Evolutionary conservation across 495 filamentous ascomycete genomes (phyloP).

Genomic region (Tuber aestivum): DNA sequence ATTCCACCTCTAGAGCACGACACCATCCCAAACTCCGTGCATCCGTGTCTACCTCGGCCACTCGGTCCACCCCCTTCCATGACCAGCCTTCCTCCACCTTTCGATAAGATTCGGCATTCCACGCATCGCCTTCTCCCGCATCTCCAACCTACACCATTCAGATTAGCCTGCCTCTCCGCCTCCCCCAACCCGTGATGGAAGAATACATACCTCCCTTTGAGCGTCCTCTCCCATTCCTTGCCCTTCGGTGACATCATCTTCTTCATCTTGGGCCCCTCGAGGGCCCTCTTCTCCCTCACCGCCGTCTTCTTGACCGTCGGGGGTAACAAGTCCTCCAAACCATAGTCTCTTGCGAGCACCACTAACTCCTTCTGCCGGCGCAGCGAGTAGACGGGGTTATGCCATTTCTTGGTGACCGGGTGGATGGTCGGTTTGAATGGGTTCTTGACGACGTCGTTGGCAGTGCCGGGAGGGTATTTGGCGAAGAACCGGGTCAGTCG

Average conservation of each 20-base stretch:
- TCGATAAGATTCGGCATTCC: conserved; percentile 85
- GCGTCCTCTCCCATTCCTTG: conserved; percentile 80
- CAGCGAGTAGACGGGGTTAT: conserved; percentile 70
- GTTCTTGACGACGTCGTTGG: conserved; percentile 45
- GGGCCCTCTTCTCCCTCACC: conserved; percentile 58
- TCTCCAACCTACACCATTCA: conserved; percentile 60
- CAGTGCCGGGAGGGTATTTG: conserved; percentile 64
- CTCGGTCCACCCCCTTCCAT: conserved; percentile 83
- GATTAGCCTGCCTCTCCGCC: conserved; percentile 17
- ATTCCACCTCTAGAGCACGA: background rate
- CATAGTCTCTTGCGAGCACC: conserved; percentile 72
- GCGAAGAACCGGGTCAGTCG: conserved; percentile 83
- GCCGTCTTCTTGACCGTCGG: conserved; percentile 68
- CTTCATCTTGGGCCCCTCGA: conserved; percentile 72
- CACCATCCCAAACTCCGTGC: background rate
- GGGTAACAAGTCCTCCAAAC: conserved; percentile 79
- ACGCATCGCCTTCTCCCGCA: conserved; percentile 83
- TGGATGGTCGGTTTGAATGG: conserved; percentile 53
- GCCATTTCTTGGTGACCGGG: conserved; percentile 68
- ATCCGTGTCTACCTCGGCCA: conserved; percentile 57
- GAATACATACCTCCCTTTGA: conserved; percentile 61
- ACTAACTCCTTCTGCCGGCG: conserved; percentile 86
- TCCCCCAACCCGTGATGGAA: background rate
- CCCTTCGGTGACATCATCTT: conserved; percentile 93
- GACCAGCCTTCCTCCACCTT: conserved; percentile 87